These are phyloP conservation scores for Ascoidea asiatica DNA, from an alignment of 805 yeast genomes.

Conservation along the genomic window DNA sequence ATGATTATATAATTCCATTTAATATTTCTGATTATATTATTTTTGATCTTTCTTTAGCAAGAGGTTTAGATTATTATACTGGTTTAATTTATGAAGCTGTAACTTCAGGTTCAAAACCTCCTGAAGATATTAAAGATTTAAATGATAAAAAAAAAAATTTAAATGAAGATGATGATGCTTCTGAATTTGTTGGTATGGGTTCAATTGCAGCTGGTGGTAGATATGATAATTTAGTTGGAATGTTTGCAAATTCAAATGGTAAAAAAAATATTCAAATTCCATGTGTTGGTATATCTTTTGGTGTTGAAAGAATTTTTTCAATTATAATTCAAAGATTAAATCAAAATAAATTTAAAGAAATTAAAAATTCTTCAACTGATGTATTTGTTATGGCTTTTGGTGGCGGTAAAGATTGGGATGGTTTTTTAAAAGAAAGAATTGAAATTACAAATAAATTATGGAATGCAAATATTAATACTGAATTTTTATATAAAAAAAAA, in stretches of 20 bases:
- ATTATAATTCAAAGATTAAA: slow-evolving; percentile 67
- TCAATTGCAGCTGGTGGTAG: slow-evolving; percentile 99
- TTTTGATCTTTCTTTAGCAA: slow-evolving; percentile 88
- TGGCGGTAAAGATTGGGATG: too few relatives aligned
- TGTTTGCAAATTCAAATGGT: slow-evolving; percentile 79
- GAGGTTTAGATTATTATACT: slow-evolving; percentile 96
- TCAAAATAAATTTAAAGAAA: slow-evolving; percentile 39
- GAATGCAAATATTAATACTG: slow-evolving; percentile 82
- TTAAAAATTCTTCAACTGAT: slow-evolving; percentile 81
- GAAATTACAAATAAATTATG: slow-evolving; percentile 68
- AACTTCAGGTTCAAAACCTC: slow-evolving; percentile 93
- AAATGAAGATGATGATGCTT: slow-evolving; percentile 74
- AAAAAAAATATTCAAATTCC: slow-evolving; percentile 75
- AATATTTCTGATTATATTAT: slow-evolving; percentile 55
- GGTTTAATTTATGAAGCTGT: slow-evolving; percentile 96
- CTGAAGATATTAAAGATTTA: slow-evolving; percentile 59
- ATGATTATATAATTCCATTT: slow-evolving; percentile 73
- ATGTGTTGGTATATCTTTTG: slow-evolving; percentile 94
- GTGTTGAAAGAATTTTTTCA: slow-evolving; percentile 91
- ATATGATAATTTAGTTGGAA: slow-evolving; percentile 91
- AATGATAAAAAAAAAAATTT: slow-evolving; percentile 31
- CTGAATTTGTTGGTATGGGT: slow-evolving; percentile 95
- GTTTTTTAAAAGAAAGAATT: slow-evolving; percentile 89
- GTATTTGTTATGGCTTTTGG: slow-evolving; percentile 97
- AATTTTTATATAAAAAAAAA: slow-evolving; percentile 83